Conservation (phyloP, 2,329 filamentous ascomycete genomes). For the Cercospora zeae-maydis region DNA sequence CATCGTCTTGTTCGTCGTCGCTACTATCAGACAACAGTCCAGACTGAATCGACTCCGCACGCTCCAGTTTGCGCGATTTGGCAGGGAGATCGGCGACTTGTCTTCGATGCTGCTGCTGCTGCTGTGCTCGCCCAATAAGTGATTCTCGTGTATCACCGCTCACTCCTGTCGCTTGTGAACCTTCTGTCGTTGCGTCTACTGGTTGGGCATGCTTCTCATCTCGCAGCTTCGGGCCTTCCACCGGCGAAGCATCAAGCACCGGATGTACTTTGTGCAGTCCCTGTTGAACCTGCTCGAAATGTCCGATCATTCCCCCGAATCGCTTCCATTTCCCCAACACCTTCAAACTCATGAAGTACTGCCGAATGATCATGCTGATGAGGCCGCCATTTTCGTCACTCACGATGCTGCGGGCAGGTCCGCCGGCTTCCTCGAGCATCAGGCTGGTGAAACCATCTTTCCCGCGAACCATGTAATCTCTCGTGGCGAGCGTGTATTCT, state of each 20-base stretch:
- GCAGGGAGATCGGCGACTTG: slow-evolving; percentile 13
- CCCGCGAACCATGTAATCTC: slow-evolving; percentile 84
- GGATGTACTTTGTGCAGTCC: slow-evolving; percentile 54
- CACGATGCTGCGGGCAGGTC: slow-evolving; percentile 71
- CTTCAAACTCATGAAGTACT: slow-evolving; percentile 86
- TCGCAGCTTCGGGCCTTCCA: slow-evolving; percentile 11
- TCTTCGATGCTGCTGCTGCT: slow-evolving; percentile 15
- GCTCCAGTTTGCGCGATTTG: slow-evolving; percentile 10
- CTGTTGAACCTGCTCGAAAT: slow-evolving; percentile 65
- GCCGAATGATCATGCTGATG: slow-evolving; percentile 79
- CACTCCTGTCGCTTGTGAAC: not conserved
- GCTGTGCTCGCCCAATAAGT: slow-evolving; percentile 23
- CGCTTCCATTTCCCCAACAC: slow-evolving; percentile 76
- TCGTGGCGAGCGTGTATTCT: slow-evolving; percentile 70
- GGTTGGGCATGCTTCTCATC: not conserved
- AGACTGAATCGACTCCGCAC: slow-evolving; percentile 4
- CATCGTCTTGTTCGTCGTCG: slow-evolving; percentile 37
- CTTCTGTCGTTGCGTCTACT: slow-evolving; percentile 21
- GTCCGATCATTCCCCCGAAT: slow-evolving; percentile 61
- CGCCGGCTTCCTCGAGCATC: slow-evolving; percentile 72
- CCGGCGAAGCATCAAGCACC: slow-evolving; percentile 26
- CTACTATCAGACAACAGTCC: slow-evolving; percentile 33
- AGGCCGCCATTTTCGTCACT: slow-evolving; percentile 83
- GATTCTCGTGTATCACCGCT: slow-evolving; percentile 14
- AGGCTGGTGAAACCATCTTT: slow-evolving; percentile 73